These are phyloP conservation scores for Alternaria consortialis DNA, from an alignment of 2,329 filamentous ascomycete genomes.

Conservation along the genomic window DNA sequence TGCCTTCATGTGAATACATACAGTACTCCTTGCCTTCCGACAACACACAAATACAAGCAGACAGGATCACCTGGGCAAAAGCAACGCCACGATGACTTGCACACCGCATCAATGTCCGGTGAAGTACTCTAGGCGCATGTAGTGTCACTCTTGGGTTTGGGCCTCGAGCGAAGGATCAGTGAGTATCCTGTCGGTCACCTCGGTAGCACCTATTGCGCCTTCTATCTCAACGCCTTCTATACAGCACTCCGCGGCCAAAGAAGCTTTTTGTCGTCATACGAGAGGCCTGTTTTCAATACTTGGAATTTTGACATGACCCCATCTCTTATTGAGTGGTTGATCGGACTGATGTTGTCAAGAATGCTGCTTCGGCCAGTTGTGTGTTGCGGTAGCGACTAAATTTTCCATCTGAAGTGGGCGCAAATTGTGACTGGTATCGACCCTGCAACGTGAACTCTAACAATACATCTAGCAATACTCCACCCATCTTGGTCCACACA, in stretches of 20 bases:
- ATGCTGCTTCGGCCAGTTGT: not conserved
- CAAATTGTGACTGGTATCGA: slow-evolving; percentile 11
- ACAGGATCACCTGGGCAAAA: not conserved
- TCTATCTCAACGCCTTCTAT: not conserved
- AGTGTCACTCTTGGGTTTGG: not conserved
- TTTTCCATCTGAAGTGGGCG: slow-evolving; percentile 5
- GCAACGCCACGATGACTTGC: not conserved
- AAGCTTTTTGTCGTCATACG: not conserved
- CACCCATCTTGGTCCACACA: not conserved
- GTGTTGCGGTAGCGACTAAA: slow-evolving; percentile 16
- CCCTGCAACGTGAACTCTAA: slow-evolving; percentile 1
- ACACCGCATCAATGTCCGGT: not conserved
- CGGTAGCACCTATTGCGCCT: not conserved
- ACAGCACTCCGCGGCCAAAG: not conserved
- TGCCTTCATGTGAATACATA: not conserved
- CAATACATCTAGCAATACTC: not conserved
- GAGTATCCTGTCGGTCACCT: not conserved
- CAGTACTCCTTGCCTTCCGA: not conserved
- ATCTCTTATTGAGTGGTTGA: not conserved
- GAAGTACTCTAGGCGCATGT: not conserved
- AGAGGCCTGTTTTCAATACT: not conserved
- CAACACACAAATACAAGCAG: not conserved
- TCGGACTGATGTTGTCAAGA: not conserved
- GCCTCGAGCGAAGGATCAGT: not conserved
- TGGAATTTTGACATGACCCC: not conserved